Evolutionary conservation across 768 basidiomycete species (phyloP).

Genomic region (Phallus indusiatus): DNA sequence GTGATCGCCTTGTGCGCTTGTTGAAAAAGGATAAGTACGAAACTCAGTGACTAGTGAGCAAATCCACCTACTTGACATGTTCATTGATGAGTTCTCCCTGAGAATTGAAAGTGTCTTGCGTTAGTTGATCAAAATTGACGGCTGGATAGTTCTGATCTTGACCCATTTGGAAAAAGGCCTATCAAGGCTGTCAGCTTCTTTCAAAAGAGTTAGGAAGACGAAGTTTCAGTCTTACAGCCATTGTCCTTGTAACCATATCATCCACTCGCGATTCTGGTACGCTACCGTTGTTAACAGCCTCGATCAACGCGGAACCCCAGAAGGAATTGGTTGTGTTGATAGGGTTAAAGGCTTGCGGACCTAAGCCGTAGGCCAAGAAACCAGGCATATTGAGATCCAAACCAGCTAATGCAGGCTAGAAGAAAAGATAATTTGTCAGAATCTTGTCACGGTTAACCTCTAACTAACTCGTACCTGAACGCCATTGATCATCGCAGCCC

Average conservation of each 20-base stretch:
- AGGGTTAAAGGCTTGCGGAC: slow-evolving; percentile 13
- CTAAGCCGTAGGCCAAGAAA: slow-evolving; percentile 41
- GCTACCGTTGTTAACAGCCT: slow-evolving; percentile 49
- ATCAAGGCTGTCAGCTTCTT: neutral
- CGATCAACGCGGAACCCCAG: slow-evolving; percentile 27
- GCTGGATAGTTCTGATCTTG: slow-evolving; percentile 25
- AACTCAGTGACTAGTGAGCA: neutral
- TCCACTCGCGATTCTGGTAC: slow-evolving; percentile 57
- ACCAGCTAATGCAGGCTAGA: slow-evolving; percentile 36
- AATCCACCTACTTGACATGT: slow-evolving; percentile 21
- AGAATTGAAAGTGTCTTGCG: slow-evolving; percentile 6
- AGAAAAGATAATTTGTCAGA: neutral
- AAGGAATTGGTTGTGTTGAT: slow-evolving; percentile 5
- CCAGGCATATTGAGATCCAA: slow-evolving; percentile 58
- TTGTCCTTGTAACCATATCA: slow-evolving; percentile 56
- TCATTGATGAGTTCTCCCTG: slow-evolving; percentile 9
- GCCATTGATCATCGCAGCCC: slow-evolving; percentile 14
- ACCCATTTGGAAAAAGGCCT: slow-evolving; percentile 20
- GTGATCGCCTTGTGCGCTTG: neutral
- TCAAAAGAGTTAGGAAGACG: neutral
- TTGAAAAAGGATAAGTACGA: neutral
- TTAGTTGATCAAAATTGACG: slow-evolving; percentile 27
- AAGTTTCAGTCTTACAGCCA: slow-evolving; percentile 11
- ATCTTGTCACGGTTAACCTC: neutral
- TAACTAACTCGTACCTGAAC: slow-evolving; percentile 1